These are phyloP conservation scores for Neofusicoccum parvum DNA, from an alignment of 2,329 filamentous ascomycete genomes.

Conservation along the genomic window DNA sequence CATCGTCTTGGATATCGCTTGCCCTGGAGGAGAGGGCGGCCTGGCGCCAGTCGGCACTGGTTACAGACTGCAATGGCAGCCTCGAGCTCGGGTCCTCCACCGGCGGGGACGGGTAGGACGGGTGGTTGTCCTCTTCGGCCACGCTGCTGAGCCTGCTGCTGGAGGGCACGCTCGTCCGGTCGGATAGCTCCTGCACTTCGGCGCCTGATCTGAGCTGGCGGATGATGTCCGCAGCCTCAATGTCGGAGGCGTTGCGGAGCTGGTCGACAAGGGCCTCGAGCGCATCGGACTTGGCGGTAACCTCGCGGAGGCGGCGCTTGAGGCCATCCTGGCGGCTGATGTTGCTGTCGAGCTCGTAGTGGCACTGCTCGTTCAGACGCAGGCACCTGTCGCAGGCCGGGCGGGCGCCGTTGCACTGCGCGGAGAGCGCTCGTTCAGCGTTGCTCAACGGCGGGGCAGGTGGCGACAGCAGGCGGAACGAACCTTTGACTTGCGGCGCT, in stretches of 20 bases:
- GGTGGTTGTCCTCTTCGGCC: neutral
- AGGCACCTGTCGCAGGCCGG: conserved; percentile 13
- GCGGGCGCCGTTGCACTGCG: conserved; percentile 17
- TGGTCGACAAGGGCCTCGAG: conserved; percentile 15
- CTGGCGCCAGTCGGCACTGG: neutral
- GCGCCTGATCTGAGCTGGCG: conserved; percentile 2
- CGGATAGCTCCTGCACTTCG: neutral
- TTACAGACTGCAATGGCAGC: neutral
- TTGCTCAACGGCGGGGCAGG: neutral
- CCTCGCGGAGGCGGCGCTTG: conserved; percentile 17
- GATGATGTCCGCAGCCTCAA: conserved; percentile 9
- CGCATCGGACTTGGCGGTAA: conserved; percentile 12
- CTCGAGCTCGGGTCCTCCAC: neutral
- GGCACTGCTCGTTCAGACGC: conserved; percentile 17
- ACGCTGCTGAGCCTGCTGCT: conserved; percentile 2
- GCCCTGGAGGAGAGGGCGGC: neutral
- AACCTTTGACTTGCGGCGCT: conserved; percentile 20
- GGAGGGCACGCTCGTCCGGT: neutral
- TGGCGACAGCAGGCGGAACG: neutral
- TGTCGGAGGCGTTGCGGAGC: conserved; percentile 7
- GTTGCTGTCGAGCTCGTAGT: conserved; percentile 17
- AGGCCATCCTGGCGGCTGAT: conserved; percentile 20
- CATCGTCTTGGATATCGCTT: neutral
- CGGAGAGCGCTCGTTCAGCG: neutral
- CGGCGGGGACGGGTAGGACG: conserved; percentile 11